Percentiles rank a stretch among this genome's conserved stretches.
Conservation (phyloP, 495 filamentous ascomycete species). For the Aspergillus avenaceus region DNA sequence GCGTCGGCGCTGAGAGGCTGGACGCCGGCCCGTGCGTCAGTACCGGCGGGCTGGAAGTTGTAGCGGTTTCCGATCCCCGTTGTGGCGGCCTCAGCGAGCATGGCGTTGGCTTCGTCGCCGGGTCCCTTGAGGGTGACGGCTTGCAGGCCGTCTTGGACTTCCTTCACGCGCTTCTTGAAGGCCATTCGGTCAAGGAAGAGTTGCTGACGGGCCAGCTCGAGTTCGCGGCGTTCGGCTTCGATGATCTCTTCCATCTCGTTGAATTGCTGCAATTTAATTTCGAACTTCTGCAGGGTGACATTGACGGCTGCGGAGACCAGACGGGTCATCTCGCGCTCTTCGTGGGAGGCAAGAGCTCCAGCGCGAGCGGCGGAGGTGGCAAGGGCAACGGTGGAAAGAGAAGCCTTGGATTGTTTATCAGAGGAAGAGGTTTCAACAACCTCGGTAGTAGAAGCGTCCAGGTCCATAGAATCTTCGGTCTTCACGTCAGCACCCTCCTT, state of each 20-base stretch:
- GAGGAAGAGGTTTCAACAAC: constrained; percentile 15
- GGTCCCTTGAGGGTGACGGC: constrained; percentile 53
- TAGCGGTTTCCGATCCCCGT: constrained; percentile 51
- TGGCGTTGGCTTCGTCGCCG: constrained; percentile 51
- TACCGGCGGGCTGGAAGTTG: constrained; percentile 51
- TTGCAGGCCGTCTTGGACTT: constrained; percentile 74
- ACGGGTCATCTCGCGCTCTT: constrained; percentile 92
- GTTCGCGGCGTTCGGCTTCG: constrained; percentile 85
- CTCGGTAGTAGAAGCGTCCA: constrained; percentile 43
- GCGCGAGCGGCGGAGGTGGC: constrained; percentile 81
- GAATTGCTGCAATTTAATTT: constrained; percentile 87
- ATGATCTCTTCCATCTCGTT: constrained; percentile 90
- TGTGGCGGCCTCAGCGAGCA: constrained; percentile 43
- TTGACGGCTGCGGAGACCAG: constrained; percentile 84
- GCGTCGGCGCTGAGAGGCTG: constrained; percentile 63
- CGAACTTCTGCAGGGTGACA: constrained; percentile 75
- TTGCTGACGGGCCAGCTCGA: constrained; percentile 86
- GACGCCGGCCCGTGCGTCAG: constrained; percentile 43
- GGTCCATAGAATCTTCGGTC: constrained; percentile 64
- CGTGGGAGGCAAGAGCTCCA: constrained; percentile 84
- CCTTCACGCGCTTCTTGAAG: constrained; percentile 81
- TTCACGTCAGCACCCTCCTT: constrained; percentile 56
- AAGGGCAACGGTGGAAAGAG: constrained; percentile 73
- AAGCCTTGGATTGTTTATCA: constrained; percentile 34
- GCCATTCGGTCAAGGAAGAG: constrained; percentile 86